These are phyloP conservation scores for Penicillium sp. DNA, from an alignment of 2,329 filamentous ascomycete species.

Conservation along the genomic window DNA sequence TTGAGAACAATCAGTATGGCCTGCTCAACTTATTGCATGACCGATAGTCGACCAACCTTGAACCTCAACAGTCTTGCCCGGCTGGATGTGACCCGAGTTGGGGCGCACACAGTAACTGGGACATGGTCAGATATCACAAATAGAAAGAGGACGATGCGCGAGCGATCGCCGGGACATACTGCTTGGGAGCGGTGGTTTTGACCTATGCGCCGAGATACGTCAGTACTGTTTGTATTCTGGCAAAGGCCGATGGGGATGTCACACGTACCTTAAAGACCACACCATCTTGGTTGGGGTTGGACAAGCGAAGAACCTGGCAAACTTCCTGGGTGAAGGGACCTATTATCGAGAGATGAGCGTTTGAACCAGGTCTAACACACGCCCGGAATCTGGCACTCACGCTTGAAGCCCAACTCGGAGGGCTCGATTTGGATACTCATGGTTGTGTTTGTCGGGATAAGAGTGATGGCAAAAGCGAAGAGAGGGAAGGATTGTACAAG, in stretches of 20 bases:
- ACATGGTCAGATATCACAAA: conserved; percentile 21
- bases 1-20: conserved; percentile 25
- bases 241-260: conserved; percentile 9
- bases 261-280: conserved; percentile 61
- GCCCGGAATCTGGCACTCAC: conserved; percentile 48
- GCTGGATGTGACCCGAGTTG: conserved; percentile 93
- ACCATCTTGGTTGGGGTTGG: conserved; percentile 55
- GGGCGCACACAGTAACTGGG: conserved; percentile 92
- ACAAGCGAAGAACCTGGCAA: conserved; percentile 57
- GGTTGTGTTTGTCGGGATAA: conserved; percentile 24
- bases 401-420: conserved; percentile 84
- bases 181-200: conserved; percentile 98
- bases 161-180: conserved; percentile 60
- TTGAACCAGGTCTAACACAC: neutral
- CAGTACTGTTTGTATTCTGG: conserved; percentile 23
- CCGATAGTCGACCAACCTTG: conserved; percentile 59
- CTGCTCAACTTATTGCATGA: neutral
- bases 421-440: conserved; percentile 97
- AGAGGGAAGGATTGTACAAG: neutral
- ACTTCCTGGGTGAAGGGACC: conserved; percentile 64
- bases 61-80: conserved; percentile 85
- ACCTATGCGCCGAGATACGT: conserved; percentile 56
- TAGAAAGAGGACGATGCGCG: conserved; percentile 6
- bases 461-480: neutral
- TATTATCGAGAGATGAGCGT: conserved; percentile 34